These are phyloP conservation scores for Fistulina hepatica DNA, from an alignment of 1,284 basidiomycete genomes.

Conservation along the genomic window DNA sequence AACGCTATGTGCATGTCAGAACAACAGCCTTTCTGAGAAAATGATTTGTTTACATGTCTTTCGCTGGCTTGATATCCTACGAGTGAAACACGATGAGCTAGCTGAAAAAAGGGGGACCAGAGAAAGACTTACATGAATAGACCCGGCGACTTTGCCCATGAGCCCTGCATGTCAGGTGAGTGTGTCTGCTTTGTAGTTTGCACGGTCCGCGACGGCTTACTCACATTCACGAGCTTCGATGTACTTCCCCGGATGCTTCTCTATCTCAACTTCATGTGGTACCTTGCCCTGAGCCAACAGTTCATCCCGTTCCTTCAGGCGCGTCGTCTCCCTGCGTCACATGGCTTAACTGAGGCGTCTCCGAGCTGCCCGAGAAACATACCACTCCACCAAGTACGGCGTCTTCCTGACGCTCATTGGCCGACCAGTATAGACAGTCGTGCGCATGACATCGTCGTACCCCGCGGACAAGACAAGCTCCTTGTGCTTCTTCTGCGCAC, in stretches of 20 bases:
- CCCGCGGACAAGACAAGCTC: slow-evolving; percentile 55
- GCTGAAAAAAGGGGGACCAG: too few species aligned
- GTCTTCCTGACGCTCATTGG: slow-evolving; percentile 77
- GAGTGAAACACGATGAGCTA: too few species aligned
- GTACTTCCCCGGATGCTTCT: slow-evolving; percentile 63
- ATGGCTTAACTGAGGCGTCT: neutral
- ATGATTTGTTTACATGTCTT: too few species aligned
- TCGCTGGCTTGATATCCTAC: too few species aligned
- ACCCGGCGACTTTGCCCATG: slow-evolving; percentile 80
- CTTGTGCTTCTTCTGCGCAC: slow-evolving; percentile 77
- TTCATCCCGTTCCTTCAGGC: slow-evolving; percentile 63
- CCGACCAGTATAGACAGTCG: slow-evolving; percentile 80
- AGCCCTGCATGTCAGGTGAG: slow-evolving; percentile 61
- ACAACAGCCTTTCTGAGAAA: too few species aligned
- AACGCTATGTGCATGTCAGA: too few species aligned
- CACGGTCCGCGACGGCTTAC: too few species aligned
- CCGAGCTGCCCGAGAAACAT: slow-evolving; percentile 16
- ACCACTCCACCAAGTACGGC: slow-evolving; percentile 74
- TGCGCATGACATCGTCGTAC: slow-evolving; percentile 64
- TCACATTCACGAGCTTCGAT: too few species aligned
- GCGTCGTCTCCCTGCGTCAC: slow-evolving; percentile 44
- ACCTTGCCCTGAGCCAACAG: slow-evolving; percentile 70
- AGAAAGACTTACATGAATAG: too few species aligned
- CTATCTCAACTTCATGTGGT: slow-evolving; percentile 59
- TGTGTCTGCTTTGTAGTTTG: too few species aligned